These are phyloP conservation scores for Daldinia eschscholtzii DNA, from an alignment of 2,329 filamentous ascomycete genomes.

Conservation along the genomic window DNA sequence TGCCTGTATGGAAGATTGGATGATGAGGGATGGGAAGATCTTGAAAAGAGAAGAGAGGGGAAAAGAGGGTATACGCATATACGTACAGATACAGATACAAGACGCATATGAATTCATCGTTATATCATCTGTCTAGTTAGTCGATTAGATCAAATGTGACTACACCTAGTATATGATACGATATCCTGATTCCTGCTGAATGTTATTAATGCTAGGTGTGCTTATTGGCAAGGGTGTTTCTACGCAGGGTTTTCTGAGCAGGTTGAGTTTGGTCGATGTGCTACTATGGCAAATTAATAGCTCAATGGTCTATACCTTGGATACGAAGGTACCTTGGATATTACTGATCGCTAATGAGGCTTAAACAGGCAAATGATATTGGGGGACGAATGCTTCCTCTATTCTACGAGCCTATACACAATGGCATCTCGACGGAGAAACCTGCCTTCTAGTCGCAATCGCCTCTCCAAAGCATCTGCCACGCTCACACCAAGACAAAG, in stretches of 20 bases:
- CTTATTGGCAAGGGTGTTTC: no score
- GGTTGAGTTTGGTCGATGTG: no score
- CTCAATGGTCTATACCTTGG: neutral
- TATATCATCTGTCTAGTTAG: slow-evolving; percentile 11
- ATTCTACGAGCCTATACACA: slow-evolving; percentile 54
- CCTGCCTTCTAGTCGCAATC: slow-evolving; percentile 38
- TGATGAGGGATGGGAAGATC: neutral
- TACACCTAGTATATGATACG: slow-evolving; percentile 2
- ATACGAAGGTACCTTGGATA: neutral
- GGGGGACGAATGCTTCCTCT: slow-evolving; percentile 50
- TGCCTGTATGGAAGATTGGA: neutral
- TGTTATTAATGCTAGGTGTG: no score
- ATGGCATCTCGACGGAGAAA: slow-evolving; percentile 41
- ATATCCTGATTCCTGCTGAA: neutral
- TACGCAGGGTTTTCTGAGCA: no score
- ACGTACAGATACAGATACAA: slow-evolving; percentile 24
- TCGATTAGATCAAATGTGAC: slow-evolving; percentile 25
- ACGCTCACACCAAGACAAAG: slow-evolving; percentile 46
- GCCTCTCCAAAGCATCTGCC: slow-evolving; percentile 37
- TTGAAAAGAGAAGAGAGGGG: neutral
- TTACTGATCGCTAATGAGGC: neutral
- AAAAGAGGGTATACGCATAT: slow-evolving; percentile 4
- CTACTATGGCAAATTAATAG: neutral
- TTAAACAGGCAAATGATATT: slow-evolving; percentile 13
- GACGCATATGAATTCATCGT: slow-evolving; percentile 23